Percentiles rank a stretch among this genome's conserved stretches.
Conservation (phyloP, 805 yeast genomes). For the Saccharomycopsis selenospora region DNA sequence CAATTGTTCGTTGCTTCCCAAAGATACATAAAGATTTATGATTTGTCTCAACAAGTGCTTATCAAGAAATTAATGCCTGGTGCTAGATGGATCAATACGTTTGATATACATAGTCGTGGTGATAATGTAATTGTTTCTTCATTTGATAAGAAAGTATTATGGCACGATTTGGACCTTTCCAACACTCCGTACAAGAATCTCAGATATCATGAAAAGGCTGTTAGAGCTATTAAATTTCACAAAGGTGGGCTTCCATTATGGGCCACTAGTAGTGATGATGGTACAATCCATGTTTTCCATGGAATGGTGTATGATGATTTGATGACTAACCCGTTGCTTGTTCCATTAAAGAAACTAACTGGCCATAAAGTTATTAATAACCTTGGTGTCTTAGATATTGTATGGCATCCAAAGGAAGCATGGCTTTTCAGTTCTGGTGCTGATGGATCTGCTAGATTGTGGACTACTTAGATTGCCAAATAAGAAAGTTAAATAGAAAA, state of each 20-base stretch:
- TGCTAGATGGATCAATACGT: conserved; percentile 86
- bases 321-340: conserved; percentile 91
- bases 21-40: conserved; percentile 85
- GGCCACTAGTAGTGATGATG: conserved; percentile 94
- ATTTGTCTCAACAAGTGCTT: conserved; percentile 76
- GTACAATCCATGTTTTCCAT: conserved; percentile 87
- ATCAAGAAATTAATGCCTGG: conserved; percentile 88
- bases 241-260: conserved; percentile 79
- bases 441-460: conserved; percentile 88
- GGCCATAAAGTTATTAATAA: conserved; percentile 80
- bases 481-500: too few relatives aligned
- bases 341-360: conserved; percentile 86
- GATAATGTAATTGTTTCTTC: conserved; percentile 90
- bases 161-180: conserved; percentile 93
- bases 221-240: conserved; percentile 82
- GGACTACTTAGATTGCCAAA: conserved; percentile 82
- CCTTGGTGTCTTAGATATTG: conserved; percentile 78
- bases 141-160: conserved; percentile 87
- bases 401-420: conserved; percentile 98
- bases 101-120: conserved; percentile 94
- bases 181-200: conserved; percentile 90
- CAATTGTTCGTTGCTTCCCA: conserved; percentile 91
- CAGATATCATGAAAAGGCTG: conserved; percentile 92
- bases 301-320: conserved; percentile 93
- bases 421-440: conserved; percentile 98